Conservation (phyloP, 2,329 filamentous ascomycete genomes). For the Iodosphaeria phyllophila region DNA sequence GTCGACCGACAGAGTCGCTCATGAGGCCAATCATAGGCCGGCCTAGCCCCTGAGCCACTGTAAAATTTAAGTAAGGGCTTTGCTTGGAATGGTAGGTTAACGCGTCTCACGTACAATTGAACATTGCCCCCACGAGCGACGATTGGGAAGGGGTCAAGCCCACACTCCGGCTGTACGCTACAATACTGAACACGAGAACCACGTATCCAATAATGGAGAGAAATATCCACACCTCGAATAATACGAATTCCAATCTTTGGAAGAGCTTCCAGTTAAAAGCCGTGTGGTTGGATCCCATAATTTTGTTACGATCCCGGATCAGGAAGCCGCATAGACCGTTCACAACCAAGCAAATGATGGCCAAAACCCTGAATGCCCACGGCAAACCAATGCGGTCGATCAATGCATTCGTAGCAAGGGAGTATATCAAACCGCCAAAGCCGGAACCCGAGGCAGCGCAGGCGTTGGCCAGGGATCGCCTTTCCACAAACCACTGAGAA, state of each 20-base stretch:
- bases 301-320: conserved; percentile 53
- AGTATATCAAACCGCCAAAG: conserved; percentile 55
- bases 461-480: conserved; percentile 50
- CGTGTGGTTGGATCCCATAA: conserved; percentile 45
- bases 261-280: conserved; percentile 49
- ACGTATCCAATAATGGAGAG: conserved; percentile 59
- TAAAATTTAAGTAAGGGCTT: background rate
- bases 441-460: conserved; percentile 52
- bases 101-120: conserved; percentile 36
- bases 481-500: conserved; percentile 56
- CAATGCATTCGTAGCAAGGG: conserved; percentile 48
- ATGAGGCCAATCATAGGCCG: conserved; percentile 55
- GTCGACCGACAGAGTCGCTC: conserved; percentile 48
- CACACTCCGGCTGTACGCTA: conserved; percentile 52
- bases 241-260: conserved; percentile 38
- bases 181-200: conserved; percentile 58
- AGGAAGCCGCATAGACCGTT: conserved; percentile 41
- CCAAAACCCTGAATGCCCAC: conserved; percentile 33
- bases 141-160: conserved; percentile 50
- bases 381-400: conserved; percentile 41
- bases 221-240: conserved; percentile 49
- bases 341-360: conserved; percentile 24
- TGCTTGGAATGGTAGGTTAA: background rate
- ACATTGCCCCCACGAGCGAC: conserved; percentile 50
- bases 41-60: conserved; percentile 42